Evolutionary conservation across 768 basidiomycete genomes (phyloP).

Genomic region (Daedaleopsis sinensis): DNA sequence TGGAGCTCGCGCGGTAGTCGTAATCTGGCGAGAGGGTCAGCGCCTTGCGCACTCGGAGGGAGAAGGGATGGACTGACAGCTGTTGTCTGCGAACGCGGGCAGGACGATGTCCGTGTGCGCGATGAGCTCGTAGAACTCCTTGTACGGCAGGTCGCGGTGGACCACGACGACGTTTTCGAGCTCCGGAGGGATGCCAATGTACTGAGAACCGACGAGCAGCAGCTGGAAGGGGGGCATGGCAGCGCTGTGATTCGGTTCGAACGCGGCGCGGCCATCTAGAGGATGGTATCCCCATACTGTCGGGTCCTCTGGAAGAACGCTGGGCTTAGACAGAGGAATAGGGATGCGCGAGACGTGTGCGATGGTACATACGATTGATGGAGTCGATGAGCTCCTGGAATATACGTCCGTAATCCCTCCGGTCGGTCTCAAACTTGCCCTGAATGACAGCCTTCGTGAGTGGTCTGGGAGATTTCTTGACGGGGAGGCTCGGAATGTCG

Average conservation of each 20-base stretch:
- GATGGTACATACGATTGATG: conserved; percentile 29
- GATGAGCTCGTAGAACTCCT: conserved; percentile 41
- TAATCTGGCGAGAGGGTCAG: conserved; percentile 30
- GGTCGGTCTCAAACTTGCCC: conserved; percentile 37
- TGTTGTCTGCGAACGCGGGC: conserved; percentile 37
- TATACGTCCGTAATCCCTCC: conserved; percentile 39
- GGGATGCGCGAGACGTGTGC: neutral
- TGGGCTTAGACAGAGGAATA: neutral
- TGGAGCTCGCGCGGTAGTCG: conserved; percentile 44
- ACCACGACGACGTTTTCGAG: conserved; percentile 39
- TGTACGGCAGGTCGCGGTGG: conserved; percentile 36
- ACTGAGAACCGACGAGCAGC: conserved; percentile 36
- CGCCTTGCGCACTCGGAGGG: neutral
- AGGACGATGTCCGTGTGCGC: conserved; percentile 43
- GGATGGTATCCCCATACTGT: conserved; percentile 39
- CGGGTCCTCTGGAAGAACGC: conserved; percentile 32
- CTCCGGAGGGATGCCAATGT: conserved; percentile 35
- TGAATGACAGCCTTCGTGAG: conserved; percentile 45
- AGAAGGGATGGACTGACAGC: neutral
- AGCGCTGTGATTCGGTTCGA: conserved; percentile 25
- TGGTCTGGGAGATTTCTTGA: conserved; percentile 18
- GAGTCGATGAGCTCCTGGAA: conserved; percentile 37
- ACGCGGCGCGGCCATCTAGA: conserved; percentile 15
- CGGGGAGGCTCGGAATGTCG: conserved; percentile 32
- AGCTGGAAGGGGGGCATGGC: conserved; percentile 29